Percentiles rank a stretch among this genome's conserved stretches.
Conservation (phyloP, 1,139 yeast species). For the Taphrina deformans region DNA sequence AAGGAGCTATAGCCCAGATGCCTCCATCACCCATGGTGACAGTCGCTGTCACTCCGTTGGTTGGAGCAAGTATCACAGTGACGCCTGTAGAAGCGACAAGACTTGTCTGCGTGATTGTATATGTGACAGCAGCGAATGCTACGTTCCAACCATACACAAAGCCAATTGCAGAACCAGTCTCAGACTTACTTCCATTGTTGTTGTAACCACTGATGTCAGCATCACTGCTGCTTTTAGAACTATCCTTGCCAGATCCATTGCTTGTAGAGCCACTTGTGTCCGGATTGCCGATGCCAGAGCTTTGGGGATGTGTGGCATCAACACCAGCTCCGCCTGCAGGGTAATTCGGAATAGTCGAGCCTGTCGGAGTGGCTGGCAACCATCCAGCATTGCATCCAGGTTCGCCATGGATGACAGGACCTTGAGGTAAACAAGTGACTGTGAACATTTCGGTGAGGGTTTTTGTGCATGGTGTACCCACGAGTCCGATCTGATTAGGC, state of each 20-base stretch:
- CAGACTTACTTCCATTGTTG: not conserved
- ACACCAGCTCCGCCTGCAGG: not conserved
- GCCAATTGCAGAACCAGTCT: not conserved
- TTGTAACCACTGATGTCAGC: not conserved
- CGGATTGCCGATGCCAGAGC: not conserved
- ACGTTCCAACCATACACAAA: not conserved
- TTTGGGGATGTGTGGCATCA: not conserved
- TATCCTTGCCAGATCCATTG: not conserved
- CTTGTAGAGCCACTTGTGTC: not conserved
- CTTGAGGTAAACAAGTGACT: conserved; percentile 12
- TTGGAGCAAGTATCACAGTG: conserved; percentile 7
- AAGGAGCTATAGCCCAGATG: not conserved
- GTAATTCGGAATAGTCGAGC: not conserved
- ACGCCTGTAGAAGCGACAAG: conserved; percentile 3
- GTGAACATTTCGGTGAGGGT: conserved; percentile 15
- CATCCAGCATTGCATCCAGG: conserved; percentile 16
- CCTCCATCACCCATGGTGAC: conserved; percentile 6
- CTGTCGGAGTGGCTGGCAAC: conserved; percentile 6
- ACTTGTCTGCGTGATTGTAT: conserved; percentile 16
- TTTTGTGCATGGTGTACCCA: conserved; percentile 4
- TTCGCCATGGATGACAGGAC: not conserved
- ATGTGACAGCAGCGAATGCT: not conserved
- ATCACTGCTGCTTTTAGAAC: not conserved
- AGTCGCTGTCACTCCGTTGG: conserved; percentile 12
- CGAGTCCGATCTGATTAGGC: not conserved